Evolutionary conservation across 2,329 filamentous ascomycete genomes (phyloP), one percentile per base, ranked within the genome.

Genomic region (Aspergillus intermedius): DNA sequence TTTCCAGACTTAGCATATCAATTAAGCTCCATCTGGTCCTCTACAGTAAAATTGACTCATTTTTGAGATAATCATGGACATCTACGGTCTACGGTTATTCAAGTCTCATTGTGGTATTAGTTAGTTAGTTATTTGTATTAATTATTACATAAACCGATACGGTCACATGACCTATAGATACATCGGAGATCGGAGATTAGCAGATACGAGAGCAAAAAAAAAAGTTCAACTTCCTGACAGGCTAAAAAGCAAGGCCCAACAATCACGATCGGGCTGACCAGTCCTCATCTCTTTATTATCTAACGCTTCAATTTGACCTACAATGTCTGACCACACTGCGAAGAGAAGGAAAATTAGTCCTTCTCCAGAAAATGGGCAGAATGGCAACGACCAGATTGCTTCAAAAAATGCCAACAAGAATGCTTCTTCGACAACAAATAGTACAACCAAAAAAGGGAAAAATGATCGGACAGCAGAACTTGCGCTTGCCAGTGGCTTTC

Each of bases 261-360:
- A 19, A 37, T n/a, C 34, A 15, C 34, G 34, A 37, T 19, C 17
- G n/a, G 34, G n/a, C 34, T 19, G n/a, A 12, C 6, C 34, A 46
- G n/a, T 42, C 19, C 15, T 25, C 3, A 17, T 23, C 5, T 32
- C 10, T 42, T 44, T 21, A 19, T 17, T 40, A 10, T 35, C 23
- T 21, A 41, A n/a, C 13, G n/a, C 4, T 35, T 45, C 40, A 34
- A 19, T 30, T 28, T 6, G 39, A 10, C n/a, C 22, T 44, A 51
- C 46, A 45, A 69, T 69, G 69, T 66, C 64, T 42, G 46, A 54
- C 34, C 62, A 64, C 48, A 54, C 65, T 35, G 64, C 66, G 4
- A 77, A 77, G 57, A 64, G 74, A 57, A 72, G 75, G 58, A 77
- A 75, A 59, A 60, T 77, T 30, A 72, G 70, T 53, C 67, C 71